phyloP scores from a whole-genome alignment of 2,329 filamentous ascomycete genomes.

The Botrytis hyacinthi region DNA sequence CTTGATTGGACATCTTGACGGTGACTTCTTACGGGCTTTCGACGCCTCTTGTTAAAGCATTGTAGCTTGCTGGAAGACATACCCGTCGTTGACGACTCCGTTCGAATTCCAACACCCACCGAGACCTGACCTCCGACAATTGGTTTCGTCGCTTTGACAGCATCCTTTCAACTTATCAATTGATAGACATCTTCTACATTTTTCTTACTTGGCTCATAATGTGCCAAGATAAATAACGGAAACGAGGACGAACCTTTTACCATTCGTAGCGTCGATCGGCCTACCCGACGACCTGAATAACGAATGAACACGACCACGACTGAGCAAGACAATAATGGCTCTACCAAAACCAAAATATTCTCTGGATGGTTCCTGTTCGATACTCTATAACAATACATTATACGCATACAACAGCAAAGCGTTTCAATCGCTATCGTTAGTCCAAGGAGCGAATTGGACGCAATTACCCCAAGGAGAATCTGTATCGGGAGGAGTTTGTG shows the following conservation, averaged over 20 bases:
- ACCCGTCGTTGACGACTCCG: constrained; percentile 16
- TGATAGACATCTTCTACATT: not conserved
- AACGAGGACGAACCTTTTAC: constrained; percentile 13
- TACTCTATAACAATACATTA: constrained; percentile 75
- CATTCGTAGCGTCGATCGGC: constrained; percentile 18
- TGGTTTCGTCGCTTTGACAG: constrained; percentile 20
- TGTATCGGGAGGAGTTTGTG: constrained; percentile 75
- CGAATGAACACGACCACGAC: constrained; percentile 23
- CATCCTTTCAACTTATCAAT: constrained; percentile 12
- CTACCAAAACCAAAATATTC: constrained; percentile 67
- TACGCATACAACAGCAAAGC: constrained; percentile 76
- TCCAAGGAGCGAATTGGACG: constrained; percentile 70
- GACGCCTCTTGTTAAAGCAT: not conserved
- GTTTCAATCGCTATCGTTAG: constrained; percentile 71
- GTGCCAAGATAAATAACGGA: constrained; percentile 14
- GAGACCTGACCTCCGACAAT: constrained; percentile 1
- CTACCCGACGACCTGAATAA: constrained; percentile 17
- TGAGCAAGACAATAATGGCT: constrained; percentile 31
- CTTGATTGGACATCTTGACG: constrained; percentile 21
- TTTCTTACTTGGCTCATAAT: constrained; percentile 16
- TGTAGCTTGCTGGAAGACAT: constrained; percentile 8
- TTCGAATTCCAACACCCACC: constrained; percentile 1
- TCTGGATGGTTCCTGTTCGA: constrained; percentile 76
- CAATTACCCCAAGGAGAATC: constrained; percentile 62
- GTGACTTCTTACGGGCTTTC: constrained; percentile 11